Conservation (phyloP, 495 filamentous ascomycete species). For the Cercophora samala region DNA sequence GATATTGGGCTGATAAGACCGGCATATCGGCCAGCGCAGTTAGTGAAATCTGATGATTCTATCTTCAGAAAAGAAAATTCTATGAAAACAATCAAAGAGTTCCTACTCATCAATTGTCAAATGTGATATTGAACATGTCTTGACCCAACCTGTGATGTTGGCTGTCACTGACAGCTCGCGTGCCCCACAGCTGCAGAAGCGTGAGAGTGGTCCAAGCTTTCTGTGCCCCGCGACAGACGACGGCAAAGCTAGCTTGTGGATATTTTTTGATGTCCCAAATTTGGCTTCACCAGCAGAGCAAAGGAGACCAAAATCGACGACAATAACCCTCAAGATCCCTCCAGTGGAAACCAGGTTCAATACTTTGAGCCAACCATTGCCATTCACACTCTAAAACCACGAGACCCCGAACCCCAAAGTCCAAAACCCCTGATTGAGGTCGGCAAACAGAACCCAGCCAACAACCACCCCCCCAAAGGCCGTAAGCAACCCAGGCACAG, state of each 20-base stretch:
- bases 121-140: background rate
- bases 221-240: slow-evolving; percentile 14
- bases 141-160: background rate
- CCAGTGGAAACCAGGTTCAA: background rate
- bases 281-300: background rate
- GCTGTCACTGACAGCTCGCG: background rate
- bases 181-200: slow-evolving; percentile 6
- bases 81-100: too few species aligned
- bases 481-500: background rate
- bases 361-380: background rate
- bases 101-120: background rate
- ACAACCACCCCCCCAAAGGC: background rate
- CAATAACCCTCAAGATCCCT: background rate
- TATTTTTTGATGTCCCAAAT: slow-evolving; percentile 4
- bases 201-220: slow-evolving; percentile 17
- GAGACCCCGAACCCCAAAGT: background rate
- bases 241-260: background rate
- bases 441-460: background rate
- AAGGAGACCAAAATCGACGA: background rate
- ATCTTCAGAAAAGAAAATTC: too few species aligned
- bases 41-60: too few species aligned
- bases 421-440: background rate
- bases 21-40: too few species aligned
- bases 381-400: background rate
- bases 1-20: background rate